Base-by-base conservation (phyloP, 495 filamentous ascomycete species). In the Entonaema liquescens region DNA sequence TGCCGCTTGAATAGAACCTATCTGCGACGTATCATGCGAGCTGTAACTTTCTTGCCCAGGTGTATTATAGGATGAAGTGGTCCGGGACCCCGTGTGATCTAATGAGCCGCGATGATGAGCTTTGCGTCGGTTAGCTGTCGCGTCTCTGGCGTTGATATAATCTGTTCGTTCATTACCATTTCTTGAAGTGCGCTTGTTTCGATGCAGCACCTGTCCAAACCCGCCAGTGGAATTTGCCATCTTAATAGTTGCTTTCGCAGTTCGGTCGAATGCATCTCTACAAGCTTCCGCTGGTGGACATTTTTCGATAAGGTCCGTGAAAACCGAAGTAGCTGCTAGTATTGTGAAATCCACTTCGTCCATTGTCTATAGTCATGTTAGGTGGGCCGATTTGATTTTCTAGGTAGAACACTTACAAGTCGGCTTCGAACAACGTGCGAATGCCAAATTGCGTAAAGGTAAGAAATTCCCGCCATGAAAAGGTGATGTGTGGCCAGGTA, bases 341-440 rank as follows among this genome's bases (percentile, higher is more conserved):
- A 98, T 92, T 9, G 95, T 97, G 75, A 97, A 97, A 74, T 98
- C 95, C 19, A 98, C 93, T 75, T 98, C 95, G 70, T 98, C 94
- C 79, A 97, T 90, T 5, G 92, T 90, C 92, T 95, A 71, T 11
- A 64, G 17, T n/a, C 42, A 56, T 49, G 73, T 84, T 68, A 86
- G 80, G 62, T 67, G 38, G 7, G 58, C 19, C 35, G 3, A 7
- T 62, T 23, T 53, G 26, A 7, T 49, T 35, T 3, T 59, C 9
- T 25, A 35, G 23, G 5, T 19, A n/a, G 54, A 44, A 36, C 15
- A 80, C 91, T 81, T 86, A 94, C 92, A 76, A 97, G 81, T 38
- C 90, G 89, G 77, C 90, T 93, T 70, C 94, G 86, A 17, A 98
- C 95, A 52, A 91, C 85, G 36, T 92, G 88, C 7, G 95, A 97